phyloP scores from a whole-genome alignment of 1,284 basidiomycete species.

The Rhodofomes roseus region DNA sequence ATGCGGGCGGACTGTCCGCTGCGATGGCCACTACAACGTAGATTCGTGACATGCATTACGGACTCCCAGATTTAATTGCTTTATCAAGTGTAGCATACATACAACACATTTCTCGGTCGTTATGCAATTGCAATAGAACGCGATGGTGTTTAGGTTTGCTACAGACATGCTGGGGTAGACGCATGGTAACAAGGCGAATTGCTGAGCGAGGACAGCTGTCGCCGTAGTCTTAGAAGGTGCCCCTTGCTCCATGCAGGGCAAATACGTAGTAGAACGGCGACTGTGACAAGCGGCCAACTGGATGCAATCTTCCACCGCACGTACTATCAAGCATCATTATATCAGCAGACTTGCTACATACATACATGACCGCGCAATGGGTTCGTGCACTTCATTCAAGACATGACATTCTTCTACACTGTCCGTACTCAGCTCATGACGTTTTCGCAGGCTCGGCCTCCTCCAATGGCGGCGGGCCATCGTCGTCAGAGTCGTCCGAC shows the following conservation, averaged over 20 bases:
- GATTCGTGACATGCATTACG: background rate
- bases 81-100: conserved; percentile 3
- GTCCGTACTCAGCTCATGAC: conserved; percentile 7
- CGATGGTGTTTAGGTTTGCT: too few species aligned
- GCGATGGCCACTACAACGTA: too few species aligned
- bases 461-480: conserved; percentile 76
- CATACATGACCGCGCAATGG: background rate
- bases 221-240: too few species aligned
- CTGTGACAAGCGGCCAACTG: too few species aligned
- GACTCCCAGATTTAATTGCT: conserved; percentile 1
- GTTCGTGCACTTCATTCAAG: background rate
- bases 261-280: too few species aligned
- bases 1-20: too few species aligned
- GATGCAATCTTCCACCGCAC: too few species aligned
- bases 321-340: background rate
- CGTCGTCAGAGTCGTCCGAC: conserved; percentile 54
- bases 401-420: background rate
- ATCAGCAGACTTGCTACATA: background rate
- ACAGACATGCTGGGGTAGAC: too few species aligned
- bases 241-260: too few species aligned
- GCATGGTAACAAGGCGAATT: too few species aligned
- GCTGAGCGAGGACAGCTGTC: too few species aligned
- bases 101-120: background rate
- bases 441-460: conserved; percentile 41
- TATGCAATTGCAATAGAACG: background rate